Evolutionary conservation across 2,329 filamentous ascomycete genomes (phyloP).

Genomic region (Neophaeococcomyces aloes): DNA sequence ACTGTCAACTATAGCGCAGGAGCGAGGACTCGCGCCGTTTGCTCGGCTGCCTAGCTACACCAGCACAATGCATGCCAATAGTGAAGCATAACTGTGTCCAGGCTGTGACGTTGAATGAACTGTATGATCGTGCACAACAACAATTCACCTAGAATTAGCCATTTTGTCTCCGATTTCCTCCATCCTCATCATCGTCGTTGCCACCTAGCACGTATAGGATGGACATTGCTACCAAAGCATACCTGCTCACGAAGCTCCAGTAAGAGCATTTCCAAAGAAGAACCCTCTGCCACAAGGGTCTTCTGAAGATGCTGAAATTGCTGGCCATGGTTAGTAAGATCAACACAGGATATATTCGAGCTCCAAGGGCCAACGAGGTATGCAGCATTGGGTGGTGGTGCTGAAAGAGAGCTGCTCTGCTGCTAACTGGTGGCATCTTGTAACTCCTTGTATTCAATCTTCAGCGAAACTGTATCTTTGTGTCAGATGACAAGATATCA

Average conservation of each 20-base stretch:
- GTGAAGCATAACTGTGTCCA: no score
- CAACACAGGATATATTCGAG: conserved; percentile 5
- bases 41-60: no score
- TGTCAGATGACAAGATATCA: no score
- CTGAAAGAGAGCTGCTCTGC: neutral
- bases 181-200: no score
- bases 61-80: no score
- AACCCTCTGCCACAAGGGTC: conserved; percentile 2
- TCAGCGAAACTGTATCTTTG: no score
- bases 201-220: conserved; percentile 1
- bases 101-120: no score
- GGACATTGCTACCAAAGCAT: conserved; percentile 2
- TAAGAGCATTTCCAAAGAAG: conserved; percentile 1
- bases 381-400: neutral
- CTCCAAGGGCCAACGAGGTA: neutral
- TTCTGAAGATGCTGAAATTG: neutral
- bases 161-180: no score
- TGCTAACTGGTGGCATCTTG: neutral
- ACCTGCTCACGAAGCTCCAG: conserved; percentile 6
- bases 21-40: no score
- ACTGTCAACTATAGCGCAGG: no score
- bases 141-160: no score
- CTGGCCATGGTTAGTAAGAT: conserved; percentile 4
- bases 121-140: no score
- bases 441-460: neutral